Percentiles rank a stretch among this genome's conserved stretches.
Evolutionary conservation across 371 early-diverging fungal species (phyloP).

Genomic region (Apophysomyces variabilis): DNA sequence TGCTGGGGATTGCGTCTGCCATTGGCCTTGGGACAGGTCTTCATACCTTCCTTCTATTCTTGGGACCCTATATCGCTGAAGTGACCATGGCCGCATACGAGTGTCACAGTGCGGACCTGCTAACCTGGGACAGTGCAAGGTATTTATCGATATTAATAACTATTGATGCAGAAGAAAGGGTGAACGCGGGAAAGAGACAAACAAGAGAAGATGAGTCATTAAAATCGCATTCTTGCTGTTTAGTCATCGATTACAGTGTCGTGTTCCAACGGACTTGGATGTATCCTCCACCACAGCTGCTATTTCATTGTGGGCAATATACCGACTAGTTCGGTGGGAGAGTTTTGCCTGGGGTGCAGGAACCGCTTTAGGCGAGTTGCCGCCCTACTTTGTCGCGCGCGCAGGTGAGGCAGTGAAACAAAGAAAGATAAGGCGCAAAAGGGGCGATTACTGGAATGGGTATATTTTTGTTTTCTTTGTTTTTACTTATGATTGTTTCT

Average conservation of each 20-base stretch:
- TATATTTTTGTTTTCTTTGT: no score
- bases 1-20: conserved; percentile 86
- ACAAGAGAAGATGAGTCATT: conserved; percentile 12
- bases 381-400: conserved; percentile 93
- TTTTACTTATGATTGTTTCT: not conserved
- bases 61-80: conserved; percentile 88
- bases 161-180: not conserved
- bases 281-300: conserved; percentile 22
- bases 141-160: not conserved
- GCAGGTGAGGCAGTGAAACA: conserved; percentile 59
- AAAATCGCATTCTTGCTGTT: not conserved
- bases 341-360: conserved; percentile 91
- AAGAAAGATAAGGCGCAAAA: no score
- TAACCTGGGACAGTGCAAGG: conserved; percentile 25
- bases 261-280: conserved; percentile 22
- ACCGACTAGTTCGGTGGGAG: conserved; percentile 73
- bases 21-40: conserved; percentile 92
- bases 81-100: conserved; percentile 84
- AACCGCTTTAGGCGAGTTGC: conserved; percentile 92
- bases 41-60: conserved; percentile 91
- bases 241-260: conserved; percentile 42
- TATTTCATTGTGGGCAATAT: conserved; percentile 62
- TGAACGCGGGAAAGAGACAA: not conserved
- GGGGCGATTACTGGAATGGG: no score
- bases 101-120: conserved; percentile 64